Evolutionary conservation across 2,329 filamentous ascomycete species (phyloP), one percentile per base, ranked within the genome.

Genomic region (Neofusicoccum sp.): DNA sequence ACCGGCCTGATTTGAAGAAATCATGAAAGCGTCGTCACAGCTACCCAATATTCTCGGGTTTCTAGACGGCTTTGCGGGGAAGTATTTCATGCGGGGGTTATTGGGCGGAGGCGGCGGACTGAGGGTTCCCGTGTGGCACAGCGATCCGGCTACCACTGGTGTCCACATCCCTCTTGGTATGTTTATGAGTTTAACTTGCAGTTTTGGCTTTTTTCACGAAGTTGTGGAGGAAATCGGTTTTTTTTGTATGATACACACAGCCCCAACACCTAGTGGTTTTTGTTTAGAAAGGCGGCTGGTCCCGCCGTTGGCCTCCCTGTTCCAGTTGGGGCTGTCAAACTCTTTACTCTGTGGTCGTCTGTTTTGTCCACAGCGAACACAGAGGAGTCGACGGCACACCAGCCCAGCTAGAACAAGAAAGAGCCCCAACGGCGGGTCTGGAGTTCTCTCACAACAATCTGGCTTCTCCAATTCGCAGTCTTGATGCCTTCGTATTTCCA

Each of bases 231-330:
- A 20, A 31, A n/a, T 56, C n/a, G n/a, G 31, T 24, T 43, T 41
- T 56, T 56, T 56, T 54, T 56, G 51, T 43, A 56, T 56, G 51
- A 56, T 56, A 56, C 24, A 53, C 51, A 56, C n/a, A 56, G 36
- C 51, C 51, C 33, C 38, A 26, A 51, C 31, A 31, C 43, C 28
- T 56, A 31, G 51, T 56, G 51, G 36, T 43, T 56, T 41, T 41
- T 30, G 36, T 56, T 56, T 56, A 56, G 51, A 56, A 56, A 33
- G 31, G 51, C 51, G 40, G 26, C 51, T 7, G 28, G 51, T 38
- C 24, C 36, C 26, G 34, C 36, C 11, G 26, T 24, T 43, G 14
- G n/a, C n/a, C 5, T 11, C 11, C 4, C 36, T 33, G 38, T 56
- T 56, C 51, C 30, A 53, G 24, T 24, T 12, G n/a, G 2, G 51